Percentiles rank a stretch among this genome's conserved stretches.
Evolutionary conservation across 2,329 filamentous ascomycete species (phyloP).

Genomic region (Pseudocercospora cruenta): DNA sequence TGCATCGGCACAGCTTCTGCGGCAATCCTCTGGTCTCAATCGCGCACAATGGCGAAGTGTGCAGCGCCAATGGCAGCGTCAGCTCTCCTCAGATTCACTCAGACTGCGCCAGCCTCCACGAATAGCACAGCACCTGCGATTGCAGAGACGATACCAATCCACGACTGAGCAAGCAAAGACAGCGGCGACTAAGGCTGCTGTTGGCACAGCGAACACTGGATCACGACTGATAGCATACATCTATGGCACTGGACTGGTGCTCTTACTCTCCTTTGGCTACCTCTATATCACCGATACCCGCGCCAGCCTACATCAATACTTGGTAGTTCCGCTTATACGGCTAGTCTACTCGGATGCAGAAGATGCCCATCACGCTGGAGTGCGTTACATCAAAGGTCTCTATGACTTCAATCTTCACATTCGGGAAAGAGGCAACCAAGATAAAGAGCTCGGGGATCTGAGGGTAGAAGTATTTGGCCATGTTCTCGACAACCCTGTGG

Average conservation of each 20-base stretch:
- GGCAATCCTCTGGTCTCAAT: slow-evolving; percentile 23
- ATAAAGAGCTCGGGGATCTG: slow-evolving; percentile 56
- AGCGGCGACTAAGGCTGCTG: slow-evolving; percentile 38
- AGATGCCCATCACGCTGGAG: slow-evolving; percentile 85
- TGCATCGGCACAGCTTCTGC: slow-evolving; percentile 26
- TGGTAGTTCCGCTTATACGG: slow-evolving; percentile 65
- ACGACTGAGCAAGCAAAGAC: slow-evolving; percentile 17
- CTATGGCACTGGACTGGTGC: slow-evolving; percentile 58
- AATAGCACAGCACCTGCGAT: slow-evolving; percentile 12
- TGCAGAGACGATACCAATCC: slow-evolving; percentile 23
- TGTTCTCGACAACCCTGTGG: slow-evolving; percentile 80
- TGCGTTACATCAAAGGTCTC: slow-evolving; percentile 69
- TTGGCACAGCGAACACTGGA: slow-evolving; percentile 40
- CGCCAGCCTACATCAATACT: slow-evolving; percentile 57
- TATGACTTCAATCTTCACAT: slow-evolving; percentile 77
- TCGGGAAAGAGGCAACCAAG: slow-evolving; percentile 72
- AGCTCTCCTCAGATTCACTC: slow-evolving; percentile 25
- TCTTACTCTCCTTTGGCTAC: slow-evolving; percentile 52
- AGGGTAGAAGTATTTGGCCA: slow-evolving; percentile 74
- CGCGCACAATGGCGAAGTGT: slow-evolving; percentile 29
- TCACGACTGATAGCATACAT: slow-evolving; percentile 55
- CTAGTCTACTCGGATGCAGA: slow-evolving; percentile 75
- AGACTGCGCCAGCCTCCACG: slow-evolving; percentile 14
- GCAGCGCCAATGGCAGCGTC: slow-evolving; percentile 32
- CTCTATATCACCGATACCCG: slow-evolving; percentile 59